phyloP scores from a whole-genome alignment of 805 yeast genomes.

The Pichia pseudocactophila region DNA sequence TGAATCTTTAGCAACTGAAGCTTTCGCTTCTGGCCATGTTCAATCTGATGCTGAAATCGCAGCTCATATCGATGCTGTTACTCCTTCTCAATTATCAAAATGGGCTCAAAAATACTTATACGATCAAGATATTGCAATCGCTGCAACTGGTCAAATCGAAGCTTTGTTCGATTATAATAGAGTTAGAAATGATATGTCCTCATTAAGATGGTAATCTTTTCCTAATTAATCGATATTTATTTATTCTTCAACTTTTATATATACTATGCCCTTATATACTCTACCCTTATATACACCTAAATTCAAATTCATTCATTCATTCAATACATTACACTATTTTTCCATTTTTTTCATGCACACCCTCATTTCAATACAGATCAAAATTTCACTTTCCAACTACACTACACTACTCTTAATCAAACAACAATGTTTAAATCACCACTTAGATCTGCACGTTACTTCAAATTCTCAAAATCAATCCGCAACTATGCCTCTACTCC shows the following conservation, averaged over 20 bases:
- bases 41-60: conserved; percentile 51
- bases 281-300: neutral
- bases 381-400: no score
- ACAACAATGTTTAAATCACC: no score
- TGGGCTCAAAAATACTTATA: conserved; percentile 74
- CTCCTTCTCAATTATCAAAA: conserved; percentile 48
- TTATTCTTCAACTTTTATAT: neutral
- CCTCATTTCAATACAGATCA: no score
- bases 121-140: conserved; percentile 78
- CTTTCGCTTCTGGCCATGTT: conserved; percentile 54
- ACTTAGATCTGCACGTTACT: neutral
- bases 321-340: no score
- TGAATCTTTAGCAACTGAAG: conserved; percentile 42
- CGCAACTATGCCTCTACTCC: conserved; percentile 5
- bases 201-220: conserved; percentile 63
- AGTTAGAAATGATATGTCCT: conserved; percentile 81
- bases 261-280: neutral
- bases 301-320: no score
- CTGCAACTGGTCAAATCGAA: conserved; percentile 84
- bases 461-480: neutral
- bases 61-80: conserved; percentile 54
- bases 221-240: neutral
- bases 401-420: no score
- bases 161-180: conserved; percentile 76
- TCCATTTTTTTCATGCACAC: no score